A percentile compares a stretch with the other conserved stretches of the same genome.
These are phyloP conservation scores for Pontederia paniculata DNA, from an alignment of 176 grass and related monocot species.

Conservation along the genomic window DNA sequence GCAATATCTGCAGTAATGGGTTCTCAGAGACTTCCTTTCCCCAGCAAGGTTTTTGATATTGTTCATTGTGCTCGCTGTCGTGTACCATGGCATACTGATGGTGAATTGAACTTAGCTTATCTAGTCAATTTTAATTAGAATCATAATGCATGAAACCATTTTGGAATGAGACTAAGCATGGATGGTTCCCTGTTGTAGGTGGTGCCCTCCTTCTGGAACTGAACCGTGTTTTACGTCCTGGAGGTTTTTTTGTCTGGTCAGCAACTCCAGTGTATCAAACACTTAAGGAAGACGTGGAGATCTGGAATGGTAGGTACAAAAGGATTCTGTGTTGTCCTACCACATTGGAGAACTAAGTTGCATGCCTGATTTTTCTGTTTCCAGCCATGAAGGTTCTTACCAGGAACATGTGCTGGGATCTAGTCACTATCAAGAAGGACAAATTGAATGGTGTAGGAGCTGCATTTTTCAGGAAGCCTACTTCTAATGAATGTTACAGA, in stretches of 20 bases:
- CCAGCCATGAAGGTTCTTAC: slow-evolving; percentile 72
- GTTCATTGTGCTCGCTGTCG: slow-evolving; percentile 93
- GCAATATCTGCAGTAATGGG: slow-evolving; percentile 97
- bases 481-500: slow-evolving; percentile 69
- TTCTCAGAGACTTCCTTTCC: slow-evolving; percentile 72
- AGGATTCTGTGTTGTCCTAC: neutral
- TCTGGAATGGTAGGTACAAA: slow-evolving; percentile 53
- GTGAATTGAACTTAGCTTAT: slow-evolving; percentile 12
- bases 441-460: slow-evolving; percentile 57
- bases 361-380: neutral
- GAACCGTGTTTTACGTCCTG: slow-evolving; percentile 78
- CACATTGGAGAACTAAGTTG: neutral
- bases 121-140: neutral
- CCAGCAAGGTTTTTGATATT: slow-evolving; percentile 63
- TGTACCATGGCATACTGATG: slow-evolving; percentile 84
- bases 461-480: slow-evolving; percentile 82
- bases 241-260: slow-evolving; percentile 92
- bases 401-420: slow-evolving; percentile 90
- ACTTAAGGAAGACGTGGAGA: slow-evolving; percentile 66
- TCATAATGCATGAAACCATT: neutral
- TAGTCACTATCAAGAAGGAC: slow-evolving; percentile 69
- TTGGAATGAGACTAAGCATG: neutral
- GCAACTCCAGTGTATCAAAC: slow-evolving; percentile 96
- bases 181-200: slow-evolving; percentile 14
- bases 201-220: slow-evolving; percentile 78